Evolutionary conservation across 1,284 basidiomycete species (phyloP).

Genomic region (Dichomitus squalens): DNA sequence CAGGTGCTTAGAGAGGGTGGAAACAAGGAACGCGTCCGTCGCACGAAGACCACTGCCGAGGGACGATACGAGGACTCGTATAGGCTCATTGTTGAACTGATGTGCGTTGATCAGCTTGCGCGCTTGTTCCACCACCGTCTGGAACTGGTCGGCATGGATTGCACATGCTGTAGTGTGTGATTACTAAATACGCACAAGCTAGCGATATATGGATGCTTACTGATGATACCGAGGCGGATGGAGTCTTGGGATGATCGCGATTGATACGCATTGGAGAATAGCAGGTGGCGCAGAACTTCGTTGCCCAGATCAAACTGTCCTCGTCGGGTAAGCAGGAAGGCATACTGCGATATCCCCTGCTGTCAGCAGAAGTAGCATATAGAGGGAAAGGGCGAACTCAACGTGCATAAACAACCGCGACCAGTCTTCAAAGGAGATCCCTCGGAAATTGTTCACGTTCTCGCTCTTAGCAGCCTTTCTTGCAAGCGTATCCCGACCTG

Average conservation of each 20-base stretch:
- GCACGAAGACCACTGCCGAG: constrained; percentile 70
- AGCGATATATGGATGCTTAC: too few species aligned
- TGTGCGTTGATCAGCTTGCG: constrained; percentile 72
- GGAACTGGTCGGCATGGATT: constrained; percentile 55
- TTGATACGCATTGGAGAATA: constrained; percentile 79
- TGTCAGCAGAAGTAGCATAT: not conserved
- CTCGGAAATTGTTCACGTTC: constrained; percentile 72
- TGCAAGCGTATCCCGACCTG: constrained; percentile 34
- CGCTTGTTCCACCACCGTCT: constrained; percentile 67
- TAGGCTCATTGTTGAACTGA: constrained; percentile 83
- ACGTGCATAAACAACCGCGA: constrained; percentile 85
- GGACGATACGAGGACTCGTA: constrained; percentile 72
- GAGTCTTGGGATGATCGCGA: constrained; percentile 65
- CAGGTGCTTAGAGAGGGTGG: constrained; percentile 80
- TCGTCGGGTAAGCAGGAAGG: constrained; percentile 75
- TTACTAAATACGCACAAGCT: too few species aligned
- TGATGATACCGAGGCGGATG: constrained; percentile 71
- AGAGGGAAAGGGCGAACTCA: constrained; percentile 3
- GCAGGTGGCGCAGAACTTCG: constrained; percentile 80
- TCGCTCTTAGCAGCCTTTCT: constrained; percentile 36
- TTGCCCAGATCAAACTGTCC: constrained; percentile 70
- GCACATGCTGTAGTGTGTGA: constrained; percentile 61
- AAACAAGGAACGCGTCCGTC: constrained; percentile 74
- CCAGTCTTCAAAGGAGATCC: constrained; percentile 88
- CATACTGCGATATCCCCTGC: constrained; percentile 58